Evolutionary conservation across 257 asterid species (phyloP).

Genomic region (Solanum phureja): DNA sequence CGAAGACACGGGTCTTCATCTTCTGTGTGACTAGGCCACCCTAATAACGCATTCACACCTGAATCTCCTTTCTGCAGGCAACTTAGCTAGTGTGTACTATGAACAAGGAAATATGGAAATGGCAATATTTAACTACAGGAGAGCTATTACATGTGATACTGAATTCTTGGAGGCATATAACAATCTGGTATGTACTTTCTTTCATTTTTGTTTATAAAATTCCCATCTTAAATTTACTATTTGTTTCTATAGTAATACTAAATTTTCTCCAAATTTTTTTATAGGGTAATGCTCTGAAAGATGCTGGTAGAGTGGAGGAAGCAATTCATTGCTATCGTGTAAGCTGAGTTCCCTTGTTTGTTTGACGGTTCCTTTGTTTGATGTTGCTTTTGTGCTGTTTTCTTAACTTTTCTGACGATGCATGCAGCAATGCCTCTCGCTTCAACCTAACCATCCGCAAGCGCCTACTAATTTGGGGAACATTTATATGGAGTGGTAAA

Average conservation of each 20-base stretch:
- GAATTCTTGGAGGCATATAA: slow-evolving; percentile 95
- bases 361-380: neutral
- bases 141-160: slow-evolving; percentile 90
- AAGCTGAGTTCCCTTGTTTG: slow-evolving; percentile 18
- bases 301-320: slow-evolving; percentile 92
- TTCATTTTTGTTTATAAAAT: neutral
- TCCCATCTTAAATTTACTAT: neutral
- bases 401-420: neutral
- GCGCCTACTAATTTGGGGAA: slow-evolving; percentile 97
- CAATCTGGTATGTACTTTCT: slow-evolving; percentile 53
- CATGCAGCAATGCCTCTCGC: slow-evolving; percentile 85
- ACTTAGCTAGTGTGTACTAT: slow-evolving; percentile 84
- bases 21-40: neutral
- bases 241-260: neutral
- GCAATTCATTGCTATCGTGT: slow-evolving; percentile 89
- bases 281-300: slow-evolving; percentile 97
- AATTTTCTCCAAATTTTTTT: neutral
- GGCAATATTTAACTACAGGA: slow-evolving; percentile 83
- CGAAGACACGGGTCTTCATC: neutral
- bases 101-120: slow-evolving; percentile 94
- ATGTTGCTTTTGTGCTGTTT: neutral
- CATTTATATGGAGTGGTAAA: slow-evolving; percentile 97
- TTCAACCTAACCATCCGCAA: slow-evolving; percentile 95
- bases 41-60: neutral
- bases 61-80: slow-evolving; percentile 45